A percentile compares a stretch with the other conserved stretches of the same genome.
Evolutionary conservation across 345 rosid species (phyloP).

Genomic region (Eutrema japonicum): DNA sequence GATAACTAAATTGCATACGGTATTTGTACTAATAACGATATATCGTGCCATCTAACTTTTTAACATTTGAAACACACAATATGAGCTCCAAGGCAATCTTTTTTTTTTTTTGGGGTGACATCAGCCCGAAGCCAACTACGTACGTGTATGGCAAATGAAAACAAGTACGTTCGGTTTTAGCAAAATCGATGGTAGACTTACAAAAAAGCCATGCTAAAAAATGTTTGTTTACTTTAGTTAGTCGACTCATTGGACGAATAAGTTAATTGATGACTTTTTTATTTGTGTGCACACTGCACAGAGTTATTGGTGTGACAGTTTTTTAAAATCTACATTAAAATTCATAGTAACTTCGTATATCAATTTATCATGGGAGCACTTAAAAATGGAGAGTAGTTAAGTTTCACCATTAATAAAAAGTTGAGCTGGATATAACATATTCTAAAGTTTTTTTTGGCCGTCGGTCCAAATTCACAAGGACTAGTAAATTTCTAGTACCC

Average conservation of each 20-base stretch:
- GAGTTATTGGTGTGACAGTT: no score
- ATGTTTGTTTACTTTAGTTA: not conserved
- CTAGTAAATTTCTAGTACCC: slow-evolving; percentile 21
- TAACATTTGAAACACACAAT: not conserved
- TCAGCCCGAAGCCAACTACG: not conserved
- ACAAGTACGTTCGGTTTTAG: not conserved
- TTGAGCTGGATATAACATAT: slow-evolving; percentile 5
- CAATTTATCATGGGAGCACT: not conserved
- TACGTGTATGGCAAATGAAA: not conserved
- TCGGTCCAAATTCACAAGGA: slow-evolving; percentile 25
- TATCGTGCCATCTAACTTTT: not conserved
- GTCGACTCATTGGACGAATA: not conserved
- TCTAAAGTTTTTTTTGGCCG: not conserved
- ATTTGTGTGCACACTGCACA: no score
- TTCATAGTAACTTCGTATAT: not conserved
- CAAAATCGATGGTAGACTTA: not conserved
- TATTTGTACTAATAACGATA: not conserved
- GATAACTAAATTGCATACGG: not conserved
- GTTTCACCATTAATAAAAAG: not conserved
- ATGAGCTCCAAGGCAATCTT: not conserved
- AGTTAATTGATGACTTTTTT: not conserved
- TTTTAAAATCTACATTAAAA: not conserved
- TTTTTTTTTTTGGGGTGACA: no score
- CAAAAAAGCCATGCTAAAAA: not conserved
- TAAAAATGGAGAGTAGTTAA: not conserved